Base-by-base conservation (phyloP, 805 yeast genomes). In the Torulaspora gathmanii region DNA sequence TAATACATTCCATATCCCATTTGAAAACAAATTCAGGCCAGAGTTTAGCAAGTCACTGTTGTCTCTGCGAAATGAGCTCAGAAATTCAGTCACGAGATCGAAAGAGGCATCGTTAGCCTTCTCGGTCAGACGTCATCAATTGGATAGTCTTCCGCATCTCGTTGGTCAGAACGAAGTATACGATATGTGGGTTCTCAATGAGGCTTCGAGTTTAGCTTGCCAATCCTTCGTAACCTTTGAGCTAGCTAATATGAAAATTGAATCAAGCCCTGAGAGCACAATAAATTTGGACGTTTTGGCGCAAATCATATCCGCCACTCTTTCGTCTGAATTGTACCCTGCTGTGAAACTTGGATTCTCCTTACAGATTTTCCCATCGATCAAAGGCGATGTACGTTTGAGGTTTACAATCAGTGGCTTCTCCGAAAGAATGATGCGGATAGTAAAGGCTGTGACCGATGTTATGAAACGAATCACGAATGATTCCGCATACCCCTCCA, bases 321-420 rank as follows among this genome's bases (percentile, higher is more conserved):
- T 83, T 0, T 61, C 71, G 19, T 58, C 65, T 4, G 47, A 50
- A 4, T 53, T 84, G 1, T 84, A 83, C 55, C 74, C 77, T 1
- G 71, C 80, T 1, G 77, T 80, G 45, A 57, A 70, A n/a, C 46
- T 80, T 8, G 79, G 81, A 1, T 80, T 72, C 54, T 58, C 74
- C 0, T 83, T 83, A 77, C 80, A 77, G 15, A 49, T 83, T 0
- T 67, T 62, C 29, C 76, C 87, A 0, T 77, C 82, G 3, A 48
- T 68, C 11, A 75, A 75, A 50, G 82, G 85, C 4, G 78, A 73
- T 41, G 70, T 73, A 0, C 74, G 82, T 5, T 56, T 84, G 5
- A 61, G 73, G 0, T 53, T 83, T n/a, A 74, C 73, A 3, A 58
- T 80, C 1, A 64, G 74, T 22, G 91, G 93, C 0, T 73, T 74